A percentile compares a stretch with the other conserved stretches of the same genome.
phyloP scores from a whole-genome alignment of 768 basidiomycete genomes.

The Brasilioporus rufonigricans region DNA sequence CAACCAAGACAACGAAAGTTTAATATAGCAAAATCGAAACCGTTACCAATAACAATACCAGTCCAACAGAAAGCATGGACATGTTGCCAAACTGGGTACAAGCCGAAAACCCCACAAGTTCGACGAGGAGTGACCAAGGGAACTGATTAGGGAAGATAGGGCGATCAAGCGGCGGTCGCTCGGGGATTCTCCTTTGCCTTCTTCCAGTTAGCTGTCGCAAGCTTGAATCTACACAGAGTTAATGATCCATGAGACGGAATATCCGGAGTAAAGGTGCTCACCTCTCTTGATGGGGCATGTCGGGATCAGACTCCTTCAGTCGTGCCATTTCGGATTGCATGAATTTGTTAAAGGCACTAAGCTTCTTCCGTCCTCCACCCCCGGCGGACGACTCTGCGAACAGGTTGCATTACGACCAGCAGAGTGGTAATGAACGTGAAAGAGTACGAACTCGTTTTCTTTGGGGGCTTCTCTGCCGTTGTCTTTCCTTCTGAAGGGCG shows the following conservation, averaged over 20 bases:
- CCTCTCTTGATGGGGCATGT: conserved; percentile 73
- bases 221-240: conserved; percentile 53
- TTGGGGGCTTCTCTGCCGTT: conserved; percentile 46
- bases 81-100: conserved; percentile 19
- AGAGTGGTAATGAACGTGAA: conserved; percentile 13
- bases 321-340: conserved; percentile 79
- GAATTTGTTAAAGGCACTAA: conserved; percentile 77
- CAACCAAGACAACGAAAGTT: conserved; percentile 10
- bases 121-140: conserved; percentile 2
- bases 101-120: conserved; percentile 9
- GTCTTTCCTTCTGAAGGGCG: conserved; percentile 39
- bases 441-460: conserved; percentile 48
- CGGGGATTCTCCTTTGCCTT: conserved; percentile 66
- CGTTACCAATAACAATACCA: conserved; percentile 35
- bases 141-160: conserved; percentile 5
- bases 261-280: conserved; percentile 25
- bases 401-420: conserved; percentile 11
- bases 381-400: conserved; percentile 52
- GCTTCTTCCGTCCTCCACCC: conserved; percentile 53
- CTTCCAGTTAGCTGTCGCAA: conserved; percentile 78
- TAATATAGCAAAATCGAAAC: conserved; percentile 21
- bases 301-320: conserved; percentile 72
- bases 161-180: conserved; percentile 25
- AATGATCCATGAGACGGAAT: neutral
- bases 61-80: conserved; percentile 9